Conservation (phyloP, 805 yeast species). For the Starmerella bombicola region DNA sequence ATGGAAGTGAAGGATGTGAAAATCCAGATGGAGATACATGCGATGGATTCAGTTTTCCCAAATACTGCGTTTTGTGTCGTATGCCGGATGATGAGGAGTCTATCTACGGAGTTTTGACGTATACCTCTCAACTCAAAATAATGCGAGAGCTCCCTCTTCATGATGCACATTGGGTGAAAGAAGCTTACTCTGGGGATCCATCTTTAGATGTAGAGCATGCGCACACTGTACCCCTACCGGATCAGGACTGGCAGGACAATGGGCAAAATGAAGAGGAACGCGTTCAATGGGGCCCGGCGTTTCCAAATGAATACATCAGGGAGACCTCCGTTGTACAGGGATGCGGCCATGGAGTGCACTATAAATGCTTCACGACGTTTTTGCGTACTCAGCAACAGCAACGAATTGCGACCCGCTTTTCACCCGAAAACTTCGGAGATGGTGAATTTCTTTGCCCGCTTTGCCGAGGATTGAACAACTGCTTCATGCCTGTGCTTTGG, state of each 20-base stretch:
- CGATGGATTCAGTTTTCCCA: slow-evolving; percentile 39
- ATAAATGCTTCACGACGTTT: slow-evolving; percentile 57
- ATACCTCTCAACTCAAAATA: slow-evolving; percentile 28
- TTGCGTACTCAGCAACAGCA: slow-evolving; percentile 28
- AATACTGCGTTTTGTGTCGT: slow-evolving; percentile 70
- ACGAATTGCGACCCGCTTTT: slow-evolving; percentile 43
- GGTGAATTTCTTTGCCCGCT: slow-evolving; percentile 80
- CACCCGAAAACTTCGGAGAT: slow-evolving; percentile 53
- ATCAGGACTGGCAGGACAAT: slow-evolving; percentile 11
- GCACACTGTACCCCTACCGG: slow-evolving; percentile 18
- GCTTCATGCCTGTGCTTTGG: slow-evolving; percentile 69
- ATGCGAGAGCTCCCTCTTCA: slow-evolving; percentile 53
- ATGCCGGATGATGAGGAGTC: slow-evolving; percentile 55
- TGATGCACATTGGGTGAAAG: slow-evolving; percentile 51
- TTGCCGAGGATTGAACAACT: slow-evolving; percentile 75
- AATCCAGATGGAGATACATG: not conserved
- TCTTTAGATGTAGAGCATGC: slow-evolving; percentile 17
- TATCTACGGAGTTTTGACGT: slow-evolving; percentile 63
- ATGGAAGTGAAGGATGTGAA: slow-evolving; percentile 24
- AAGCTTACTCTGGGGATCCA: slow-evolving; percentile 24
- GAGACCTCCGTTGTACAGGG: slow-evolving; percentile 41
- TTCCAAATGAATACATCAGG: slow-evolving; percentile 29
- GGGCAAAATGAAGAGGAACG: slow-evolving; percentile 24
- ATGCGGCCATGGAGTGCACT: slow-evolving; percentile 93
- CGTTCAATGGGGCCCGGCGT: slow-evolving; percentile 54